phyloP scores from a whole-genome alignment of 208 protist species.

The Leishmania tropica region DNA sequence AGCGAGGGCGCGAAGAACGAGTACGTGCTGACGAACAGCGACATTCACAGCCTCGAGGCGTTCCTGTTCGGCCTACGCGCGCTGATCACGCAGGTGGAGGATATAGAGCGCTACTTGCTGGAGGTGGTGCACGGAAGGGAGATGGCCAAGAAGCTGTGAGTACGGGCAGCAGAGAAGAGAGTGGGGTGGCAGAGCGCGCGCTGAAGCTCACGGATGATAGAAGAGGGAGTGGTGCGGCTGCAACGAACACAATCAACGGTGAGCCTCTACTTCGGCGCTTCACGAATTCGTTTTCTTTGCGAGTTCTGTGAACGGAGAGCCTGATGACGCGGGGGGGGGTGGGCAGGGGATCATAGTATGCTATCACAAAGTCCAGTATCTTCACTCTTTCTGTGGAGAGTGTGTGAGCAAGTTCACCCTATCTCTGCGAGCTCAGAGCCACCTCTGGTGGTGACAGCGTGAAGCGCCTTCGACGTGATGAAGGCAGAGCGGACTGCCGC shows the following conservation, averaged over 20 bases:
- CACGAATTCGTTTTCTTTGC: not conserved
- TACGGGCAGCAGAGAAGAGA: not conserved
- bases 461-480: not conserved
- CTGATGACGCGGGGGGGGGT: not conserved
- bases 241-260: too few species aligned
- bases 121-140: slow-evolving; percentile 74
- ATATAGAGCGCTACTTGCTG: slow-evolving; percentile 74
- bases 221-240: too few species aligned
- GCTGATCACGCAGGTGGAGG: slow-evolving; percentile 66
- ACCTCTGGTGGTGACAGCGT: not conserved
- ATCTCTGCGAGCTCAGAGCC: not conserved
- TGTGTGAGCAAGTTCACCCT: not conserved
- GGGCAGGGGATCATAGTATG: not conserved
- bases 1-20: slow-evolving; percentile 41
- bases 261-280: too few species aligned
- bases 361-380: not conserved
- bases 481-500: not conserved
- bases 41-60: slow-evolving; percentile 86
- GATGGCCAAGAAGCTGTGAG: slow-evolving; percentile 74
- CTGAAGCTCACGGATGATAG: too few species aligned
- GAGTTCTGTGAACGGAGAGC: slow-evolving; percentile 5
- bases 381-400: not conserved
- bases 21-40: slow-evolving; percentile 81
- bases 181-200: not conserved
- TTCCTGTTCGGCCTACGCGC: slow-evolving; percentile 82